These are phyloP conservation scores for Cyphellophora attinorum DNA, from an alignment of 2,329 filamentous ascomycete species.

Conservation along the genomic window DNA sequence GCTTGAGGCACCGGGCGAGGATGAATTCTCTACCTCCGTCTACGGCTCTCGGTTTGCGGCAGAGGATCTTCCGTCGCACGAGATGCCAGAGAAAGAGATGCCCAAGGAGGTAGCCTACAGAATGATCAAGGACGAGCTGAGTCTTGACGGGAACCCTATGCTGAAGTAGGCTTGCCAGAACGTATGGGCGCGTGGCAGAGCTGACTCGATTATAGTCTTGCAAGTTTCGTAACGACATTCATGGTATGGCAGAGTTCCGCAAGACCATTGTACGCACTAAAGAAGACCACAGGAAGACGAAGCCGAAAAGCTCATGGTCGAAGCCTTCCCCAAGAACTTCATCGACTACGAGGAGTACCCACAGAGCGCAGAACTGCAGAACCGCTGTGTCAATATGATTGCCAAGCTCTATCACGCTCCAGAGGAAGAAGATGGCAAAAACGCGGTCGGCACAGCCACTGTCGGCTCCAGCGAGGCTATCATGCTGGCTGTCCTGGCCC, in stretches of 20 bases:
- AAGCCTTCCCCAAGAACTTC: slow-evolving; percentile 91
- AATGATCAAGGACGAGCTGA: slow-evolving; percentile 92
- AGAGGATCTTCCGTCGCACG: slow-evolving; percentile 67
- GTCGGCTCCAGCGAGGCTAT: slow-evolving; percentile 74
- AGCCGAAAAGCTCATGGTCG: slow-evolving; percentile 89
- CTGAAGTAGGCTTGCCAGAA: slow-evolving; percentile 37
- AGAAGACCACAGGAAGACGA: slow-evolving; percentile 63
- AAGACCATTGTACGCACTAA: slow-evolving; percentile 4
- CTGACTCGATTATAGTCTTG: slow-evolving; percentile 48
- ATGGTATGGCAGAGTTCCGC: slow-evolving; percentile 54
- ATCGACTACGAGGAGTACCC: slow-evolving; percentile 83
- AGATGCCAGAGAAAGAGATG: slow-evolving; percentile 89
- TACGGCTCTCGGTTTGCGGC: slow-evolving; percentile 81
- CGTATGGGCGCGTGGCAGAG: slow-evolving; percentile 2
- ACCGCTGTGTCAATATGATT: slow-evolving; percentile 87
- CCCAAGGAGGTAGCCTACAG: slow-evolving; percentile 87
- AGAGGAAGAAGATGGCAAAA: slow-evolving; percentile 40
- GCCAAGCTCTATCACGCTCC: slow-evolving; percentile 80
- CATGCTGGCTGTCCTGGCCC: slow-evolving; percentile 55
- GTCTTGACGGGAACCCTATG: slow-evolving; percentile 83
- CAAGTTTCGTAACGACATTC: slow-evolving; percentile 91
- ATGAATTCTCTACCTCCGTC: slow-evolving; percentile 61
- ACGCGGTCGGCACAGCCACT: slow-evolving; percentile 75
- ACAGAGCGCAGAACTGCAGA: slow-evolving; percentile 75
- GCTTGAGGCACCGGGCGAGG: slow-evolving; percentile 31